A percentile compares a stretch with the other conserved stretches of the same genome.
These are phyloP conservation scores for Phytophthora brassicae DNA, from an alignment of 352 stramenopile species.

Conservation along the genomic window DNA sequence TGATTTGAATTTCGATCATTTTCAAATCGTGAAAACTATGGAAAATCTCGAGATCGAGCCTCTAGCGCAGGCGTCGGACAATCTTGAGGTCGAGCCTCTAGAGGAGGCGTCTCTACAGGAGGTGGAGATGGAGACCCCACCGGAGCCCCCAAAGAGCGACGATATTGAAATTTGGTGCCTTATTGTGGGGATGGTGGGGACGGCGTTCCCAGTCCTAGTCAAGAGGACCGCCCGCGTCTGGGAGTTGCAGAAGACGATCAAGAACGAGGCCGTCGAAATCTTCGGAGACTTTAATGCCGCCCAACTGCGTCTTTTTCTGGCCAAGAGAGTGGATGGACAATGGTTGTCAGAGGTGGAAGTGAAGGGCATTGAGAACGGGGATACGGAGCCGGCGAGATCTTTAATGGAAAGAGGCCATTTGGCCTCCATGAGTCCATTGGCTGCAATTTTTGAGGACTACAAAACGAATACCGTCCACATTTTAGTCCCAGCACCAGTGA, in stretches of 20 bases:
- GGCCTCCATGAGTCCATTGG: slow-evolving; percentile 23
- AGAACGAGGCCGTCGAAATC: slow-evolving; percentile 31
- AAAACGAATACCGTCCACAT: slow-evolving; percentile 16
- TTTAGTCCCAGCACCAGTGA: slow-evolving; percentile 16
- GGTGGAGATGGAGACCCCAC: slow-evolving; percentile 2
- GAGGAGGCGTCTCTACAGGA: slow-evolving; percentile 9
- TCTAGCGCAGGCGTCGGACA: too few species aligned
- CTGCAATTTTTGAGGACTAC: slow-evolving; percentile 14
- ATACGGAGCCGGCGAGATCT: slow-evolving; percentile 1
- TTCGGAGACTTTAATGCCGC: slow-evolving; percentile 29
- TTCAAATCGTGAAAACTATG: too few species aligned
- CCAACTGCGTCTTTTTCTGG: slow-evolving; percentile 23
- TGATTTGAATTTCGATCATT: too few species aligned
- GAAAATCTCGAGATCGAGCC: too few species aligned
- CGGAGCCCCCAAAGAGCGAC: slow-evolving; percentile 1
- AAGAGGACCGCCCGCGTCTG: slow-evolving; percentile 22
- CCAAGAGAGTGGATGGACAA: slow-evolving; percentile 17
- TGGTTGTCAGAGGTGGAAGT: slow-evolving; percentile 22
- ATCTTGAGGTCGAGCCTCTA: too few species aligned
- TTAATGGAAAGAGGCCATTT: slow-evolving; percentile 23
- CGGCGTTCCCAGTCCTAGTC: slow-evolving; percentile 25
- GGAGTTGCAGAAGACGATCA: slow-evolving; percentile 32
- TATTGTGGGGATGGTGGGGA: slow-evolving; percentile 33
- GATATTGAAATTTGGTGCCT: slow-evolving; percentile 29
- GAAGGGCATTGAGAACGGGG: slow-evolving; percentile 22